A percentile compares a stretch with the other conserved stretches of the same genome.
phyloP scores from a whole-genome alignment of 768 basidiomycete species.

The Lactarius sanguifluus region DNA sequence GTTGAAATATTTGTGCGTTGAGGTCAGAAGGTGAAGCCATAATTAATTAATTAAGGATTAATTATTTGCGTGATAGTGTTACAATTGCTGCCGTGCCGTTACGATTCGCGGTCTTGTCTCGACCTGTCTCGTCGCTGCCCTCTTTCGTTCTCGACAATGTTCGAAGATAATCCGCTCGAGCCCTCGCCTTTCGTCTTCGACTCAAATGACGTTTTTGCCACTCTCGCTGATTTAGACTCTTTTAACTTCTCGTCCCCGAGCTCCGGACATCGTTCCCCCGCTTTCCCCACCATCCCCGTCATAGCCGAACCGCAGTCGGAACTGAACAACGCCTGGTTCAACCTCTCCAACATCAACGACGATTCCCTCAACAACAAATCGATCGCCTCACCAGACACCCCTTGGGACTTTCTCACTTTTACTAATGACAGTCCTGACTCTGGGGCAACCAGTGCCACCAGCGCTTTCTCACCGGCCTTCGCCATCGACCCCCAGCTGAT shows the following conservation, averaged over 20 bases:
- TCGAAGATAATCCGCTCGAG: conserved; percentile 27
- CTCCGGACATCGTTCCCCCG: conserved; percentile 13
- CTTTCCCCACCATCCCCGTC: background rate
- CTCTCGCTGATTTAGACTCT: conserved; percentile 14
- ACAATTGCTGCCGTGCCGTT: background rate
- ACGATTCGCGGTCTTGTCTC: background rate
- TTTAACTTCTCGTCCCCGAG: conserved; percentile 5
- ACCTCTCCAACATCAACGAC: conserved; percentile 34
- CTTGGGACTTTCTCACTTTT: conserved; percentile 44
- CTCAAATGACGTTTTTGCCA: conserved; percentile 10
- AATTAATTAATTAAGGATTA: no score
- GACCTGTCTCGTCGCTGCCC: background rate
- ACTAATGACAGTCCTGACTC: conserved; percentile 36
- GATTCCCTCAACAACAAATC: conserved; percentile 34
- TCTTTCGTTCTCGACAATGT: conserved; percentile 7
- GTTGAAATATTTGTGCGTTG: conserved; percentile 62
- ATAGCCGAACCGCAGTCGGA: conserved; percentile 20
- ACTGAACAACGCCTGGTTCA: conserved; percentile 28
- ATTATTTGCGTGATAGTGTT: background rate
- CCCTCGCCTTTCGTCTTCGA: conserved; percentile 24
- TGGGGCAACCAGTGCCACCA: conserved; percentile 21
- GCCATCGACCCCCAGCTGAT: conserved; percentile 79
- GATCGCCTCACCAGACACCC: conserved; percentile 31
- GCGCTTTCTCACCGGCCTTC: conserved; percentile 37
- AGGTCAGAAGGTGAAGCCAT: conserved; percentile 16